phyloP scores from a whole-genome alignment of 306 rosid genomes.

The Lathyrus tuberosus region DNA sequence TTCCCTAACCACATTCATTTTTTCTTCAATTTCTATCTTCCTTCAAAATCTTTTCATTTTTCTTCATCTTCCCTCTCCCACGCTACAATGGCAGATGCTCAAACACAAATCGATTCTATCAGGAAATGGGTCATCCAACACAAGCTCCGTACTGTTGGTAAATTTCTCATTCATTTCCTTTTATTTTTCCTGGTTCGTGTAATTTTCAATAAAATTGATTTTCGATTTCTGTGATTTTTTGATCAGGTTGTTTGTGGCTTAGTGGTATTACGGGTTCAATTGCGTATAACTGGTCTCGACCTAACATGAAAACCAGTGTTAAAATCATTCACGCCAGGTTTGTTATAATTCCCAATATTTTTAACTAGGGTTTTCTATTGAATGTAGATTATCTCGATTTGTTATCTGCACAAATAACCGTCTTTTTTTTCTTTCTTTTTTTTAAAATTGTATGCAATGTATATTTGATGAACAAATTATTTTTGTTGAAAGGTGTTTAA shows the following conservation, averaged over 20 bases:
- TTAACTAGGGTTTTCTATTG: background rate
- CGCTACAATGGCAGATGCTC: constrained; percentile 68
- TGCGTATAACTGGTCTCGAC: constrained; percentile 96
- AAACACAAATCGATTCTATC: constrained; percentile 57
- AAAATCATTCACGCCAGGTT: constrained; percentile 95
- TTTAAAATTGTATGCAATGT: too few relatives aligned
- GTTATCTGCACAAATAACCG: background rate
- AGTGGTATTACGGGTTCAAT: constrained; percentile 85
- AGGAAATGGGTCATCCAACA: constrained; percentile 87
- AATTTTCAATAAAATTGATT: background rate
- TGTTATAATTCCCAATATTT: background rate
- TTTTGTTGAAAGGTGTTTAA: too few relatives aligned
- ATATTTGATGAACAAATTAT: too few relatives aligned
- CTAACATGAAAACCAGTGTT: constrained; percentile 90
- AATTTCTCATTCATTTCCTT: background rate
- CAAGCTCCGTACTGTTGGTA: constrained; percentile 95
- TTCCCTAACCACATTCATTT: background rate
- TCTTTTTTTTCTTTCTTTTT: background rate
- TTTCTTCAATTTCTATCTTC: background rate
- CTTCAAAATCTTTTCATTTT: background rate
- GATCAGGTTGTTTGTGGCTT: constrained; percentile 81
- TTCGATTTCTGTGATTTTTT: background rate
- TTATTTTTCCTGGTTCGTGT: background rate
- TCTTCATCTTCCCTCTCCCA: background rate
- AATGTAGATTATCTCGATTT: background rate